Percentiles rank a stretch among this genome's conserved stretches.
Evolutionary conservation across 1,284 basidiomycete genomes (phyloP).

Genomic region (Anthracocystis setariae): DNA sequence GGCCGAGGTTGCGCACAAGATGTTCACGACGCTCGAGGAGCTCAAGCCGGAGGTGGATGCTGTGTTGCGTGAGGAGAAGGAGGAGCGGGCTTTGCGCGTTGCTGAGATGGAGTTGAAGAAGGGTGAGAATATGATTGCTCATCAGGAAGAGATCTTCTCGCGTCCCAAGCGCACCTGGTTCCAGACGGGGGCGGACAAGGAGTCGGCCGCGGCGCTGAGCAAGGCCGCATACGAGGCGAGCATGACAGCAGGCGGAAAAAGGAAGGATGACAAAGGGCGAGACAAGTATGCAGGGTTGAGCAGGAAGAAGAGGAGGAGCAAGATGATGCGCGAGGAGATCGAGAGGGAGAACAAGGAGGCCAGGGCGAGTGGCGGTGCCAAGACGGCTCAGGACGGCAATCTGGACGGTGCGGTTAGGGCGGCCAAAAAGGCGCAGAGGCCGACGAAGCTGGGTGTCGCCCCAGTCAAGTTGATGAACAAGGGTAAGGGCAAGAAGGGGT

Average conservation of each 20-base stretch:
- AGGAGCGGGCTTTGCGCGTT: slow-evolving; percentile 79
- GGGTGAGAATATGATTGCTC: slow-evolving; percentile 94
- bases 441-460: slow-evolving; percentile 56
- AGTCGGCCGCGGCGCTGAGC: slow-evolving; percentile 62
- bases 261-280: slow-evolving; percentile 1
- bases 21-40: slow-evolving; percentile 77
- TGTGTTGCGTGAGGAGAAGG: slow-evolving; percentile 90
- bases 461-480: slow-evolving; percentile 35
- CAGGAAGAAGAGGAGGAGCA: slow-evolving; percentile 54
- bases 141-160: slow-evolving; percentile 92
- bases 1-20: slow-evolving; percentile 78
- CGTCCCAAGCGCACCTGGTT: slow-evolving; percentile 98
- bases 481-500: slow-evolving; percentile 18
- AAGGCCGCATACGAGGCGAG: slow-evolving; percentile 53
- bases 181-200: slow-evolving; percentile 86
- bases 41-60: slow-evolving; percentile 83
- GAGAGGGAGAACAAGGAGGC: slow-evolving; percentile 48
- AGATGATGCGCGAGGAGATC: slow-evolving; percentile 59
- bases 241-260: slow-evolving; percentile 38
- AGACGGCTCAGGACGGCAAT: slow-evolving; percentile 15
- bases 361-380: slow-evolving; percentile 11
- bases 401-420: slow-evolving; percentile 57
- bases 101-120: slow-evolving; percentile 97
- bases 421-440: slow-evolving; percentile 58
- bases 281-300: slow-evolving; percentile 59